Percentiles rank a stretch among this genome's conserved stretches.
Conservation (phyloP, 2,329 filamentous ascomycete genomes). For the Colletotrichum horii region DNA sequence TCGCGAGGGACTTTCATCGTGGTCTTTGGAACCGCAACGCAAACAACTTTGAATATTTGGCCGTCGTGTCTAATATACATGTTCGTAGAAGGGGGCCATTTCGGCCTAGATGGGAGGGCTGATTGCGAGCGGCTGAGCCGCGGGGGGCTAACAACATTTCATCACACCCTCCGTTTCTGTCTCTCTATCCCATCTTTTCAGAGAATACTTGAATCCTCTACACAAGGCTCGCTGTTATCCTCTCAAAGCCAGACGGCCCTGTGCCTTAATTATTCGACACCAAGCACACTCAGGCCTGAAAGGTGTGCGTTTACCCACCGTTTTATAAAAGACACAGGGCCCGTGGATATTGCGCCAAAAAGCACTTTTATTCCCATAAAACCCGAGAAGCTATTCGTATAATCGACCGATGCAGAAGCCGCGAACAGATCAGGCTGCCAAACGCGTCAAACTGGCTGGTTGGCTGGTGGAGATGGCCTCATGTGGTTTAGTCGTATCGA, state of each 20-base stretch:
- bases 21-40: too few relatives aligned
- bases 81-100: too few relatives aligned
- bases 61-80: too few relatives aligned
- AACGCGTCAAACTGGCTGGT: background rate
- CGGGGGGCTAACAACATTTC: too few relatives aligned
- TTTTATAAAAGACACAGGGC: background rate
- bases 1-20: too few relatives aligned
- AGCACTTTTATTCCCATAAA: fast-evolving
- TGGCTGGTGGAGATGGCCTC: background rate
- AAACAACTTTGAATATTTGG: too few relatives aligned
- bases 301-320: too few relatives aligned
- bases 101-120: too few relatives aligned
- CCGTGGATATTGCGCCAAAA: background rate
- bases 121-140: too few relatives aligned
- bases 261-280: too few relatives aligned
- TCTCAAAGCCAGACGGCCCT: background rate
- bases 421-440: background rate
- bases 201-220: background rate
- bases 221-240: background rate
- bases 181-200: background rate
- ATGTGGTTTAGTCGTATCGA: background rate
- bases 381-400: background rate
- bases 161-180: too few relatives aligned
- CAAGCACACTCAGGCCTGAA: too few relatives aligned
- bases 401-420: background rate